Conservation (phyloP, 2,329 filamentous ascomycete species). For the Cordyceps tenuipes region DNA sequence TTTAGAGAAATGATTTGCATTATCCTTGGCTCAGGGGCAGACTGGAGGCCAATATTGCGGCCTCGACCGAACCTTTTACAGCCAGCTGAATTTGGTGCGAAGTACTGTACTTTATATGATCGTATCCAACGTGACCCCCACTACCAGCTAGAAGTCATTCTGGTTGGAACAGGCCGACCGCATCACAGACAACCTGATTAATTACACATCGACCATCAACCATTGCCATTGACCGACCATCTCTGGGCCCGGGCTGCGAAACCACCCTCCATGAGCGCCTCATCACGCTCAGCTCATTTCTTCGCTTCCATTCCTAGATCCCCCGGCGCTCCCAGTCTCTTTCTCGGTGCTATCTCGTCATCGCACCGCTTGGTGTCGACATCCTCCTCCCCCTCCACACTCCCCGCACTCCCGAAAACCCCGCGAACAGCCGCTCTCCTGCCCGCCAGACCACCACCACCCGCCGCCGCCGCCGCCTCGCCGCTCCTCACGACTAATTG, state of each 20-base stretch:
- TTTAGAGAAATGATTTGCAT: too few relatives aligned
- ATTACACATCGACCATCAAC: not conserved
- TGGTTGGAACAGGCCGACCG: not conserved
- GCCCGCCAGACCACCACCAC: not conserved
- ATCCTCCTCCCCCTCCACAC: slow-evolving; percentile 4
- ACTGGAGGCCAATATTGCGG: too few relatives aligned
- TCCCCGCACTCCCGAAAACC: slow-evolving; percentile 2
- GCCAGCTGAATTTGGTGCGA: too few relatives aligned
- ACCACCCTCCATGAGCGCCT: slow-evolving; percentile 10
- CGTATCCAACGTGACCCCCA: too few relatives aligned
- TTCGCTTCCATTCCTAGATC: not conserved
- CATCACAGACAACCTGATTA: not conserved
- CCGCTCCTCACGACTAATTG: not conserved
- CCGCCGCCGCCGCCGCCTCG: not conserved
- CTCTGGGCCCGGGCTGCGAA: not conserved
- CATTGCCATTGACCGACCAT: not conserved
- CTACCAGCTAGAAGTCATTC: too few relatives aligned
- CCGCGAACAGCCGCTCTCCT: not conserved
- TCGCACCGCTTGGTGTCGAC: slow-evolving; percentile 12
- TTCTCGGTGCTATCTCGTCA: slow-evolving; percentile 12
- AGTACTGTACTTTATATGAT: too few relatives aligned
- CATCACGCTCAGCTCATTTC: not conserved
- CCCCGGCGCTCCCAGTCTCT: slow-evolving; percentile 12
- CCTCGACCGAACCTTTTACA: too few relatives aligned
- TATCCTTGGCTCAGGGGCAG: too few relatives aligned